phyloP scores from a whole-genome alignment of 805 yeast species.

The Hanseniaspora occidentalis region DNA sequence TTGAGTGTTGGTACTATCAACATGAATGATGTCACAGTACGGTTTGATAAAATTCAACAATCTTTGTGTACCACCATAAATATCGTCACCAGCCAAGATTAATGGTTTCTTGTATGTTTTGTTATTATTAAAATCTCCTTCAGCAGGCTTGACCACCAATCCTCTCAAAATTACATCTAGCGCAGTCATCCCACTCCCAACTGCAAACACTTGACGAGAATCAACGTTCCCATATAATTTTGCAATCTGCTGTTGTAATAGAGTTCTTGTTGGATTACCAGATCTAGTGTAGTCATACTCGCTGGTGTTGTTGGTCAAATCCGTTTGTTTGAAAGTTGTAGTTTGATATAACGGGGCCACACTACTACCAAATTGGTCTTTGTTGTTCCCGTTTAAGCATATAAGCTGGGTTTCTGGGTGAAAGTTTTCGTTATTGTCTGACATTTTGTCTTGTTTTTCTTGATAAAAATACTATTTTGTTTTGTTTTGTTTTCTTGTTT shows the following conservation, averaged over 20 bases:
- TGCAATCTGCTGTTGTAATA: conserved; percentile 64
- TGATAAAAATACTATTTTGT: not conserved
- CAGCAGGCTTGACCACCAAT: conserved; percentile 25
- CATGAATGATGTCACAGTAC: conserved; percentile 55
- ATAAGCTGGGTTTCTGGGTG: not conserved
- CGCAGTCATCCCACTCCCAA: conserved; percentile 88
- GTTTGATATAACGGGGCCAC: conserved; percentile 84
- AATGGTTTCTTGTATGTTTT: conserved; percentile 34
- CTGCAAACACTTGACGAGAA: conserved; percentile 69
- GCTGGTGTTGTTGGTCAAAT: conserved; percentile 49
- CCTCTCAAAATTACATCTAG: conserved; percentile 72
- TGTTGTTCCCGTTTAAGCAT: conserved; percentile 17
- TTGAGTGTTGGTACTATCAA: conserved; percentile 67
- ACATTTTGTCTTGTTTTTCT: conserved; percentile 8
- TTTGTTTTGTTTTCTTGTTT: not conserved
- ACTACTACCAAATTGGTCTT: conserved; percentile 67
- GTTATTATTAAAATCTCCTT: not conserved
- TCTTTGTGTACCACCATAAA: conserved; percentile 90
- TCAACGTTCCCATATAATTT: conserved; percentile 44
- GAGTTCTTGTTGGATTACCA: conserved; percentile 87
- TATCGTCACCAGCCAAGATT: conserved; percentile 87
- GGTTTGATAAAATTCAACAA: conserved; percentile 61
- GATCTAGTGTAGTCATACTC: conserved; percentile 81
- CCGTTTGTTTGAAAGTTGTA: conserved; percentile 85
- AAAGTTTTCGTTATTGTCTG: not conserved